Evolutionary conservation across 345 rosid species (phyloP).

Genomic region (Dipteronia dyeriana): DNA sequence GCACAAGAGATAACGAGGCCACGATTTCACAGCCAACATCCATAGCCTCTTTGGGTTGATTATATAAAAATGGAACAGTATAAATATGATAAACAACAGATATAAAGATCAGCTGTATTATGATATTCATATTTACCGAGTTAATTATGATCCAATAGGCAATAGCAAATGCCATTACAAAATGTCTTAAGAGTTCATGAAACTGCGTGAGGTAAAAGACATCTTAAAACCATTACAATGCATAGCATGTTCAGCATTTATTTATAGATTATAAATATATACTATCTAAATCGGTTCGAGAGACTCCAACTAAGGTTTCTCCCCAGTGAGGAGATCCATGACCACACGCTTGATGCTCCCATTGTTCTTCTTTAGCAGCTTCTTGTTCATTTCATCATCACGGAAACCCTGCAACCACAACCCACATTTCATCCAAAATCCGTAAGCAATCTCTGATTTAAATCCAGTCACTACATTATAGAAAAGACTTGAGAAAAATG

Average conservation of each 20-base stretch:
- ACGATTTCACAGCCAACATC: neutral
- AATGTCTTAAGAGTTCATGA: neutral
- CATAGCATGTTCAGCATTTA: constrained; percentile 12
- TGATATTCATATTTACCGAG: neutral
- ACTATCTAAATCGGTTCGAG: neutral
- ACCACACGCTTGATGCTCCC: constrained; percentile 92
- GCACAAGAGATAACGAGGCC: neutral
- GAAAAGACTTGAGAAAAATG: neutral
- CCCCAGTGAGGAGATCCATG: constrained; percentile 84
- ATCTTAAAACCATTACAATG: constrained; percentile 1
- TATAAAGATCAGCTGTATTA: neutral
- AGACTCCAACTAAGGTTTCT: constrained; percentile 44
- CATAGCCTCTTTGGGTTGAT: neutral
- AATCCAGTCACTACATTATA: neutral
- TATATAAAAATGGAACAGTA: neutral
- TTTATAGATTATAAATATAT: constrained; percentile 2
- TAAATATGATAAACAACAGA: neutral
- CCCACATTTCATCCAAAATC: neutral
- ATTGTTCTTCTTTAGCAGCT: constrained; percentile 88
- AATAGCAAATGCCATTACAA: neutral
- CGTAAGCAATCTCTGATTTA: neutral
- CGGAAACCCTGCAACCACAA: constrained; percentile 67
- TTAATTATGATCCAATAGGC: neutral
- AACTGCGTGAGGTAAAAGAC: neutral
- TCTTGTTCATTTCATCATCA: constrained; percentile 74